phyloP scores from a whole-genome alignment of 208 protist genomes.

The Trypanosoma boissoni region DNA sequence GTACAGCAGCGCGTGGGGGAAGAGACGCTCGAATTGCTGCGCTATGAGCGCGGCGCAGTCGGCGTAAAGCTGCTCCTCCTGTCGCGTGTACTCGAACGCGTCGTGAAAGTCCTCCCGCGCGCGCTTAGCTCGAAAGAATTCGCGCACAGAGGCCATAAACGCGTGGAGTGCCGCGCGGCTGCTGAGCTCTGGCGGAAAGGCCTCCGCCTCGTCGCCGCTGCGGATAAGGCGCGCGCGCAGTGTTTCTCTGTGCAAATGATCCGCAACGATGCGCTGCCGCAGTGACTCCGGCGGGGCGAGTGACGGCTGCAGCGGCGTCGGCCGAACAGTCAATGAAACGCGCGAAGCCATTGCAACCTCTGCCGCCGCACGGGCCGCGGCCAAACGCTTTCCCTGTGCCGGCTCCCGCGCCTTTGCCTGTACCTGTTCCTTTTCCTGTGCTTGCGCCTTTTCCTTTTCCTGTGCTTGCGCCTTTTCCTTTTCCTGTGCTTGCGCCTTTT shows the following conservation, averaged over 20 bases:
- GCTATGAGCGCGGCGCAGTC: slow-evolving; percentile 44
- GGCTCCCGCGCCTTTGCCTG: neutral
- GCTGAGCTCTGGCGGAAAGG: slow-evolving; percentile 30
- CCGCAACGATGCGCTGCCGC: slow-evolving; percentile 43
- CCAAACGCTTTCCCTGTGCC: no score
- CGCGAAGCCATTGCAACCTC: slow-evolving; percentile 12
- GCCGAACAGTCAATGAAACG: slow-evolving; percentile 27
- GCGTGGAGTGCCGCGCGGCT: slow-evolving; percentile 42
- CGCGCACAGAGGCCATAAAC: slow-evolving; percentile 45
- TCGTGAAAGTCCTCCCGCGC: slow-evolving; percentile 53
- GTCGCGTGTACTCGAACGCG: slow-evolving; percentile 55
- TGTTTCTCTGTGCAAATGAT: slow-evolving; percentile 53
- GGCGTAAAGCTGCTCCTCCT: slow-evolving; percentile 69
- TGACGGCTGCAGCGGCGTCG: slow-evolving; percentile 67
- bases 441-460: neutral
- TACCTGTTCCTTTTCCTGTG: neutral
- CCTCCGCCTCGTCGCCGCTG: neutral
- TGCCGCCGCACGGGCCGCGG: no score
- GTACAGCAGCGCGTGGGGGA: slow-evolving; percentile 64
- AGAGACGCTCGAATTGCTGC: slow-evolving; percentile 52
- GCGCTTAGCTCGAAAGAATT: slow-evolving; percentile 45
- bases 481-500: slow-evolving; percentile 1
- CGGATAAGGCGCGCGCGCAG: slow-evolving; percentile 55
- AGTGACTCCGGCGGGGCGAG: slow-evolving; percentile 52
- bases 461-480: neutral